Conservation (phyloP, 192 early-diverging fungal genomes). For the Dispira simplex region DNA sequence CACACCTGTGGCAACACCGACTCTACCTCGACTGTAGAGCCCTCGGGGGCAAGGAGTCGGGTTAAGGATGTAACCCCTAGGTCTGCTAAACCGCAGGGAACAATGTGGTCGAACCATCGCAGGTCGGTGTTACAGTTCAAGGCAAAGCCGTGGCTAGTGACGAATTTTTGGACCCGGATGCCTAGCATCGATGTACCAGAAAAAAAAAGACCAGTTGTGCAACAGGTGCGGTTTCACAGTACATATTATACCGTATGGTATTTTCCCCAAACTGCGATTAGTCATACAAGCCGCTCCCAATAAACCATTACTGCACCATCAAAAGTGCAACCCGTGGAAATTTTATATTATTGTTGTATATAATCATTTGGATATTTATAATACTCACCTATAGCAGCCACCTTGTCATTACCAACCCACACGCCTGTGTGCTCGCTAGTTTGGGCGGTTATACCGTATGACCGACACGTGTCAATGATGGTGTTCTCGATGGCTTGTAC, state of each 20-base stretch:
- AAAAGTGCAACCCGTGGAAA: no score
- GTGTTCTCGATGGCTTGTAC: conserved; percentile 63
- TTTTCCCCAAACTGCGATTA: no score
- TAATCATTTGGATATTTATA: no score
- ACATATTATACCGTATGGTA: no score
- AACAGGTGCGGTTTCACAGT: no score
- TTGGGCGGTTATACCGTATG: conserved; percentile 44
- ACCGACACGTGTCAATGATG: conserved; percentile 53
- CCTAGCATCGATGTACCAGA: conserved; percentile 25
- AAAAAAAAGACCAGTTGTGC: not conserved
- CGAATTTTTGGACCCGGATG: conserved; percentile 70
- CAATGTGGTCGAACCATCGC: conserved; percentile 74
- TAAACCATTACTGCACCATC: no score
- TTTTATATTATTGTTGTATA: no score
- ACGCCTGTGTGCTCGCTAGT: conserved; percentile 70
- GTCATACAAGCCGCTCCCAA: no score
- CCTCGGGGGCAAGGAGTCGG: no score
- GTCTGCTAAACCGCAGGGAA: conserved; percentile 74
- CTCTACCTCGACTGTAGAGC: no score
- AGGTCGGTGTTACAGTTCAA: conserved; percentile 89
- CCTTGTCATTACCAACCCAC: conserved; percentile 79
- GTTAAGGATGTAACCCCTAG: conserved; percentile 62
- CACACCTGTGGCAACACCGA: no score
- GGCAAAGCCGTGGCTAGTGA: conserved; percentile 88
- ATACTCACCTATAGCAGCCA: conserved; percentile 74